Percentiles rank a stretch among this genome's conserved stretches.
Evolutionary conservation across 176 grass and related monocot genomes (phyloP).

Genomic region (Musa beccarii): DNA sequence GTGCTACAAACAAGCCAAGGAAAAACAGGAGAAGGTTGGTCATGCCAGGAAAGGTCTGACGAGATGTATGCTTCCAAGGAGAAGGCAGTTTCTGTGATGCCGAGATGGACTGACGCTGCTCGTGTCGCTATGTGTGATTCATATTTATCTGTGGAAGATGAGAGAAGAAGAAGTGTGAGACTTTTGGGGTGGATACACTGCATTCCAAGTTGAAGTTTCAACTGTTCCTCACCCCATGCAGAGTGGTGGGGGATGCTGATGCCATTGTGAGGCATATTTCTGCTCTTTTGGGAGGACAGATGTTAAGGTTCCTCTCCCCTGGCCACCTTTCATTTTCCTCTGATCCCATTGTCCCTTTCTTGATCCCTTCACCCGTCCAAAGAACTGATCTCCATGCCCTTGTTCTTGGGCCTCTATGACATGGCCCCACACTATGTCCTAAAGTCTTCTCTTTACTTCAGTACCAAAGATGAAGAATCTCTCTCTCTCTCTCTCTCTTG

Average conservation of each 20-base stretch:
- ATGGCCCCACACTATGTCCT: too few relatives aligned
- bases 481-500: too few relatives aligned
- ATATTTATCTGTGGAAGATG: neutral
- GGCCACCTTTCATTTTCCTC: neutral
- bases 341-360: neutral
- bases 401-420: too few relatives aligned
- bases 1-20: too few relatives aligned
- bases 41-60: too few relatives aligned
- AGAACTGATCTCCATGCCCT: too few relatives aligned
- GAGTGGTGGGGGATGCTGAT: neutral
- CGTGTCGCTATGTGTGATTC: neutral
- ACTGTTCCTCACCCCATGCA: neutral
- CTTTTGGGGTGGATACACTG: constrained; percentile 11
- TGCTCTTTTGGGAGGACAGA: neutral
- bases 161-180: neutral
- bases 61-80: too few relatives aligned
- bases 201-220: neutral
- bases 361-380: neutral
- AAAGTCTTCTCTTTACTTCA: too few relatives aligned
- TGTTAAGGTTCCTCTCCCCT: constrained; percentile 17
- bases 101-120: neutral
- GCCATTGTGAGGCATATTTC: neutral
- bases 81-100: neutral
- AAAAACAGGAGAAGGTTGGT: too few relatives aligned
- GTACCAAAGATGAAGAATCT: too few relatives aligned